A percentile compares a stretch with the other conserved stretches of the same genome.
phyloP scores from a whole-genome alignment of 345 rosid genomes.

The Moricandia moricandioides region DNA sequence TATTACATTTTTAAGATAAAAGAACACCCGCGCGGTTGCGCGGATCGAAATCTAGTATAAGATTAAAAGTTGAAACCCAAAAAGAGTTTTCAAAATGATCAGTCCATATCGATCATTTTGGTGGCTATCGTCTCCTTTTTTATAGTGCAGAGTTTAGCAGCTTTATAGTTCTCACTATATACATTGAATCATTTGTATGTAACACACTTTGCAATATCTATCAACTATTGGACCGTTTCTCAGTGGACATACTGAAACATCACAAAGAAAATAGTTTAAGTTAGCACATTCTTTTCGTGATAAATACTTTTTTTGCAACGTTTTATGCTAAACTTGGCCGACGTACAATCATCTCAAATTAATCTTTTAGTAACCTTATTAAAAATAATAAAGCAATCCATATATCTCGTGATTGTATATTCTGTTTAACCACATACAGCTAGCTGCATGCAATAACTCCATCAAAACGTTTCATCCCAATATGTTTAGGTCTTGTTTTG shows the following conservation, averaged over 20 bases:
- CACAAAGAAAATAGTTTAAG: background rate
- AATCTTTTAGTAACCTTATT: too few relatives aligned
- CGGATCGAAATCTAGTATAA: too few relatives aligned
- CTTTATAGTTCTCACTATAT: conserved; percentile 17
- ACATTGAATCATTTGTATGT: conserved; percentile 21
- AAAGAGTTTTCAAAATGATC: conserved; percentile 24
- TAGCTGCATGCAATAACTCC: too few relatives aligned
- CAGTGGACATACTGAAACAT: conserved; percentile 21
- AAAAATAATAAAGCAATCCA: too few relatives aligned
- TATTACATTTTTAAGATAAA: too few relatives aligned
- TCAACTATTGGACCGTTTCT: conserved; percentile 15
- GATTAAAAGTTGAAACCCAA: conserved; percentile 5
- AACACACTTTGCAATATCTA: conserved; percentile 8
- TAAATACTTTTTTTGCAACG: background rate
- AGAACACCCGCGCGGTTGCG: too few relatives aligned
- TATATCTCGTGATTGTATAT: too few relatives aligned
- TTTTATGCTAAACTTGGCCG: background rate
- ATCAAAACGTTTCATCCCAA: too few relatives aligned
- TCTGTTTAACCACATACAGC: too few relatives aligned
- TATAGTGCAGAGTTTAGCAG: conserved; percentile 18
- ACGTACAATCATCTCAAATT: background rate
- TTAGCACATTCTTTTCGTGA: conserved; percentile 21
- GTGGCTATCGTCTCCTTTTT: conserved; percentile 30
- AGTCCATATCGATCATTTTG: conserved; percentile 28
- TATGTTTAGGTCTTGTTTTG: too few relatives aligned